Base-by-base conservation (phyloP, 2,329 filamentous ascomycete species). In the Fusarium circinatum region DNA sequence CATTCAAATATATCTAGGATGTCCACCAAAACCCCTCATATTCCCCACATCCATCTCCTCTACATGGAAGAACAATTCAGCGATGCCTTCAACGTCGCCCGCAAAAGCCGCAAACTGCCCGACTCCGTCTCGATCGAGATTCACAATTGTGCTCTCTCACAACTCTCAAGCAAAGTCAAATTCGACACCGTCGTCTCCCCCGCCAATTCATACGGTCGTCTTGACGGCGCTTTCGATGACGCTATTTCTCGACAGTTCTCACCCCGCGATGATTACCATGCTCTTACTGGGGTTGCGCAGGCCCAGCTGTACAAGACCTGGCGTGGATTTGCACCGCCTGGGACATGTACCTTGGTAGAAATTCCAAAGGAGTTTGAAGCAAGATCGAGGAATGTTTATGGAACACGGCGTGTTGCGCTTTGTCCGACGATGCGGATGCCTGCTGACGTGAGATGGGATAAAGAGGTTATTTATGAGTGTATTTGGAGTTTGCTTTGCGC, bases 191-290 rank as follows among this genome's bases (percentile, higher is more conserved):
- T 89, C 47, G 86, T 89, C 28, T 89, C 87, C 2, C 87, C 87
- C 0, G 86, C 87, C 47, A 89, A 89, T 73, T 88, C 86, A 3
- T 89, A 88, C 75, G 87, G 83, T 34, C 82, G 83, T 2, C 83
- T 90, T 2, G 87, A 89, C 70, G 88, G 88, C 34, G 86, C 83
- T 54, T 89, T 89, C 70, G 87, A 89, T 77, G 85, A 88, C 70
- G 87, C 87, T 30, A 86, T 89, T 62, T 88, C 86, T 0, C 81
- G 83, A 38, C 82, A 82, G 17, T 85, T 88, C 67, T 84, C 85
- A 3, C 86, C 86, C 0, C 68, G 69, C 8, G 75, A 83, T 30
- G 82, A 85, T 59, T 89, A 88, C 70, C 71, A 82, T 26, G 85
- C 86, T 3, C 81, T 89, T 2, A 89, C 87, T 0, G 76, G 79